These are phyloP conservation scores for Lactarius vividus DNA, from an alignment of 768 basidiomycete species.

Conservation along the genomic window DNA sequence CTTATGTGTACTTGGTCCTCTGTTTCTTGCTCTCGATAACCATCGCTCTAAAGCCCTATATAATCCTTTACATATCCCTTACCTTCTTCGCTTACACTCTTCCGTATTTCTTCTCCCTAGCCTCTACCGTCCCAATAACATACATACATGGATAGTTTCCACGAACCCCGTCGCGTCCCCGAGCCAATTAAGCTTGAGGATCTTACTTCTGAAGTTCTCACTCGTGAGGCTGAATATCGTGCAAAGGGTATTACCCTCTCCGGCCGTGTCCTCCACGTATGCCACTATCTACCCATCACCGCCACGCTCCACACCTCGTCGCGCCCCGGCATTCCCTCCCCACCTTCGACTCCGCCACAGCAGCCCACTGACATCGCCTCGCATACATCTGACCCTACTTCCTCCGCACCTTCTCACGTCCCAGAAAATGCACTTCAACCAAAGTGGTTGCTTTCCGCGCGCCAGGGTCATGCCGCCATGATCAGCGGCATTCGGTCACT, in stretches of 20 bases:
- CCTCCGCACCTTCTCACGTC: conserved; percentile 24
- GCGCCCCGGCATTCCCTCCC: conserved; percentile 54
- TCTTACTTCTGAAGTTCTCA: conserved; percentile 67
- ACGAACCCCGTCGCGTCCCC: conserved; percentile 47
- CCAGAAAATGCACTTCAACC: conserved; percentile 28
- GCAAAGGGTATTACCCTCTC: conserved; percentile 71
- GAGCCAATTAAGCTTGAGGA: conserved; percentile 62
- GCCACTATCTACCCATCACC: conserved; percentile 82
- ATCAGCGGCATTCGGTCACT: conserved; percentile 89
- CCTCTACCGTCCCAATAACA: neutral
- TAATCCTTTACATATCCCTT: conserved; percentile 8
- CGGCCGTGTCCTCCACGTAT: conserved; percentile 89
- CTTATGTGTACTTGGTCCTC: conserved; percentile 1
- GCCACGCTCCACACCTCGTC: conserved; percentile 50
- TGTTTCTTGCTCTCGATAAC: conserved; percentile 21
- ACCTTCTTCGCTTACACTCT: neutral
- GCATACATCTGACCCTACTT: conserved; percentile 22
- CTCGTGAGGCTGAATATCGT: conserved; percentile 70
- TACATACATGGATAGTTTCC: conserved; percentile 69
- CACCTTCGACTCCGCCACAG: conserved; percentile 76
- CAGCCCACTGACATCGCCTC: conserved; percentile 48
- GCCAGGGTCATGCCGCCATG: conserved; percentile 94
- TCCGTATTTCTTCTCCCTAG: neutral
- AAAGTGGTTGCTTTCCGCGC: conserved; percentile 72
- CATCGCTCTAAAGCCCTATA: conserved; percentile 20